Evolutionary conservation across 2,329 filamentous ascomycete species (phyloP), one percentile per base, ranked within the genome.

Genomic region (Neonectria ditissima): DNA sequence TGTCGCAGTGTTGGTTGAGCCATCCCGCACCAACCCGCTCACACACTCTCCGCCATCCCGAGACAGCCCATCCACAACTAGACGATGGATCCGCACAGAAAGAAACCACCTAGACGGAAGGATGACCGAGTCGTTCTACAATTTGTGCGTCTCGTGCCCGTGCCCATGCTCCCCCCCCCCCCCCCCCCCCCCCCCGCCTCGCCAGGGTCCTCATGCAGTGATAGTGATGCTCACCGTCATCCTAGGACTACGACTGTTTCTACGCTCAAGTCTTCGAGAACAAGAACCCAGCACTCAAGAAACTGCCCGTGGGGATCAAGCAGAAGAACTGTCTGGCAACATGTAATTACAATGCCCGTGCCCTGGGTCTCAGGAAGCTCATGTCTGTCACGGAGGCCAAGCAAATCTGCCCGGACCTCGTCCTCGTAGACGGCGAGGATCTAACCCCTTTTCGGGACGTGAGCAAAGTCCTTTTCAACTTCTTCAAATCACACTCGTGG

Each of bases 301-400:
- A 85, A 1, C 80, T 91, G 18, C 93, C 94, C 7, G 82, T 98
- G 34, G 94, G 93, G 37, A 89, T 97, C 62, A 92, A 94, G 78
- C 94, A 97, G 79, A 97, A 97, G 80, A 92, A 94, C 76, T 97
- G 97, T 59, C 85, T 96, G 43, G 93, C 94, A 22, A 97, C 94
- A 5, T 97, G 93, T 85, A 98, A 98, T 80, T 98, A 98, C 78
- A 92, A 92, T 75, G 95, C 95, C 22, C 89, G 95, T 37, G 82
- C 88, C 55, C 86, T 80, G n/a, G 89, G 88, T 57, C 84, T 94
- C 57, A 84, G 87, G 77, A 98, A 99, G 81, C 84, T 98, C 64
- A 94, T 97, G 84, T 86, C 93, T 67, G 89, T 97, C 75, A 87
- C 84, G 56, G 93, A 97, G 66, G 96, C 95, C 4, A 92, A 88